Base-by-base conservation (phyloP, 192 early-diverging fungal genomes). In the Coemansia furcata region DNA sequence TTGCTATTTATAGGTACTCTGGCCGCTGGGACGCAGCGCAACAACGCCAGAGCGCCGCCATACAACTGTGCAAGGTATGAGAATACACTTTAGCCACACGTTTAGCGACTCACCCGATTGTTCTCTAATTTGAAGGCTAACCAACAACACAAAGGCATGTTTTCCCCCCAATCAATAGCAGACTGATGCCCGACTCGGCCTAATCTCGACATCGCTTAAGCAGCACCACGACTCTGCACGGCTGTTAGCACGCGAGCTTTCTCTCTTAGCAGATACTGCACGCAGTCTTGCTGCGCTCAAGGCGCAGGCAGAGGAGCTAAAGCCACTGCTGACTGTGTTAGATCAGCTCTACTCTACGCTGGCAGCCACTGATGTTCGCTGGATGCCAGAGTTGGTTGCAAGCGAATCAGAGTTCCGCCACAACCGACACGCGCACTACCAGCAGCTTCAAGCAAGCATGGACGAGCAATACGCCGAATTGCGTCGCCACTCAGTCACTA, bases 401-500 rank as follows among this genome's bases (percentile, higher is more conserved):
- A 61, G 50, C 21, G 79, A 82, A 46, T 62, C 74, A 14, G 62
- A 43, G 62, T 66, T 66, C 38, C 65, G 74, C 39, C 74, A 70
- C 29, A 38, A 36, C 49, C 79, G 74, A 19, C 74, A 67, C 40
- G 36, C 49, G 32, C 68, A 76, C 79, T 82, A 82, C 52, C 39
- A 58, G 49, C 65, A 77, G 57, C 71, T 82, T 19, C 79, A 82
- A 63, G 57, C 62, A 21, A 55, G 60, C 26, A 71, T 82, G 79
- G 79, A 82, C 74, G 60, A 54, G n/a, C 79, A 82, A 58, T 76
- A 73, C 30, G 68, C 69, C 10, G 79, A 76, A 19, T 33, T 73
- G 36, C 33, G 65, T 11, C 79, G 70, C 52, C 63, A 70, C 42
- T 61, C 61, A 42, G 74, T 66, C 44, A 62, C 65, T 47, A 58